A percentile compares a stretch with the other conserved stretches of the same genome.
phyloP scores from a whole-genome alignment of 306 rosid genomes.

The Dalbergia cultrata region DNA sequence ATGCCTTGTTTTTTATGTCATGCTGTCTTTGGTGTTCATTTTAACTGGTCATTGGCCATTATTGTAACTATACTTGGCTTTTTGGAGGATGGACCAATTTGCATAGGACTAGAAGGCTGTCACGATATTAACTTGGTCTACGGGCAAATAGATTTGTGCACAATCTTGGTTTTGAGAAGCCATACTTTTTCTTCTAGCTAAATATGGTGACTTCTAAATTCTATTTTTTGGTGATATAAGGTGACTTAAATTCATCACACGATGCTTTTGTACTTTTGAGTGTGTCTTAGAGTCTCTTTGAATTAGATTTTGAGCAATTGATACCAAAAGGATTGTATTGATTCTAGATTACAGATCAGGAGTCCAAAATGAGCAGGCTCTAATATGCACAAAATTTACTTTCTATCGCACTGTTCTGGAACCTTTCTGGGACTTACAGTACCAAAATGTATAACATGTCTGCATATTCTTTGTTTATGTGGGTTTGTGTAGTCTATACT shows the following conservation, averaged over 20 bases:
- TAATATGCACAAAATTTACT: background rate
- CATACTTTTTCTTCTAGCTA: background rate
- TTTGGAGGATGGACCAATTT: constrained; percentile 24
- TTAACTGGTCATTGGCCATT: background rate
- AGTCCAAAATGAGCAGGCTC: background rate
- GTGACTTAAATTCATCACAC: background rate
- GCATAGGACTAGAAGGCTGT: constrained; percentile 10
- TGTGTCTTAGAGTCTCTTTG: constrained; percentile 3
- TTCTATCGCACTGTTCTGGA: constrained; percentile 15
- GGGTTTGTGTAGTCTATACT: background rate
- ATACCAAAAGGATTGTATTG: background rate
- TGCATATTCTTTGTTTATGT: background rate
- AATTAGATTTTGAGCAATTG: constrained; percentile 6
- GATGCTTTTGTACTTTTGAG: constrained; percentile 17
- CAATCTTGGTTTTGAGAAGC: constrained; percentile 31
- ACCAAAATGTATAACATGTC: background rate
- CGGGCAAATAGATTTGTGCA: background rate
- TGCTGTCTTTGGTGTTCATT: constrained; percentile 21
- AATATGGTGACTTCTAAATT: background rate
- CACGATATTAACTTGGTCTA: constrained; percentile 27
- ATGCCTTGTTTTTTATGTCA: constrained; percentile 1
- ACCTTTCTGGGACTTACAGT: constrained; percentile 3
- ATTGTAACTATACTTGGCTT: background rate
- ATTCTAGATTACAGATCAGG: constrained; percentile 7
- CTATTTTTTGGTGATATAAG: no score